These are phyloP conservation scores for Rhizophlyctis rosea DNA, from an alignment of 192 early-diverging fungal genomes.

Conservation along the genomic window DNA sequence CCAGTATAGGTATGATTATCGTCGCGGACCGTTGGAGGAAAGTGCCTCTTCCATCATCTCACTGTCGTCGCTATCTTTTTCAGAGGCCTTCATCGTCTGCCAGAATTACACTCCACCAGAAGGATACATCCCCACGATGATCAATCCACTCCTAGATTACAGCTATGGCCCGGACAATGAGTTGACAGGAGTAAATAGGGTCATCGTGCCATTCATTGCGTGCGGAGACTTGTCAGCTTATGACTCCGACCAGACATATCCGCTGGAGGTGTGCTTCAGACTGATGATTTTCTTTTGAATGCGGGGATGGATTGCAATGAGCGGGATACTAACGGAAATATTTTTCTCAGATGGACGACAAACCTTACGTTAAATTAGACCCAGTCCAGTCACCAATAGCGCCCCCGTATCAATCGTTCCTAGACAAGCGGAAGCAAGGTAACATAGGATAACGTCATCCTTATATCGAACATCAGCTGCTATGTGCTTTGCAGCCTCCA, in stretches of 20 bases:
- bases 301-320: neutral
- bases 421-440: constrained; percentile 22
- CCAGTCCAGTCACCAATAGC: constrained; percentile 84
- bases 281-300: too few relatives aligned
- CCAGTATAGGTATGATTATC: constrained; percentile 53
- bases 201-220: constrained; percentile 84
- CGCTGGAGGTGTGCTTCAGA: constrained; percentile 12
- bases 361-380: constrained; percentile 53
- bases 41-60: neutral
- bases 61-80: neutral
- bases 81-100: constrained; percentile 92
- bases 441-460: constrained; percentile 15
- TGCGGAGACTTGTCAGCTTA: constrained; percentile 88
- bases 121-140: constrained; percentile 86
- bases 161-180: constrained; percentile 66
- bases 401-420: constrained; percentile 76
- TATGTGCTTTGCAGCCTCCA: too few relatives aligned
- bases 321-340: neutral
- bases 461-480: too few relatives aligned
- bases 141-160: constrained; percentile 82
- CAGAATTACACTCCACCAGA: constrained; percentile 82
- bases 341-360: constrained; percentile 18
- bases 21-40: neutral
- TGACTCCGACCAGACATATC: constrained; percentile 86
- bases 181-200: constrained; percentile 66